phyloP scores from a whole-genome alignment of 208 protist genomes.

The Trypanosoma boissoni region DNA sequence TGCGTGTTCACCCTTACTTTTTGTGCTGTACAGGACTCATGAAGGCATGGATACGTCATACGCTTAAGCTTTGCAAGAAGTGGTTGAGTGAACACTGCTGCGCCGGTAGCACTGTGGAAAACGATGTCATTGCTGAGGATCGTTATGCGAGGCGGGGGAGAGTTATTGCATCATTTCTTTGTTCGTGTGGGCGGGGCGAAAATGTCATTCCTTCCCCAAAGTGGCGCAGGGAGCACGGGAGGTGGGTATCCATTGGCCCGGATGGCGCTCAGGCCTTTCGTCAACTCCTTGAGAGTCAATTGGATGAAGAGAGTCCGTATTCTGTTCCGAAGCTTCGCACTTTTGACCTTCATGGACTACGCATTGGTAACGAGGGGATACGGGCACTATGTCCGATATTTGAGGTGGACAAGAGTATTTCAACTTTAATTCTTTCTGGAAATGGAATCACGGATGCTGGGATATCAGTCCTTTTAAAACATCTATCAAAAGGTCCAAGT shows the following conservation, averaged over 20 bases:
- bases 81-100: too few species aligned
- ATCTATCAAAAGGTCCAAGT: slow-evolving; percentile 14
- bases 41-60: background rate
- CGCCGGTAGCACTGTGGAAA: background rate
- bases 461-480: slow-evolving; percentile 23
- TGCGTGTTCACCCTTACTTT: background rate
- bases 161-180: slow-evolving; percentile 32
- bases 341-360: slow-evolving; percentile 55
- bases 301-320: background rate
- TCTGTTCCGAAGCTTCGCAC: slow-evolving; percentile 32
- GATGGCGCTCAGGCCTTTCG: slow-evolving; percentile 23
- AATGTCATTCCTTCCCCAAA: slow-evolving; percentile 35
- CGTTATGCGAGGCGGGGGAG: background rate
- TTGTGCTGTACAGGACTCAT: background rate
- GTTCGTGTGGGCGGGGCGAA: slow-evolving; percentile 29
- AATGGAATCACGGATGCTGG: slow-evolving; percentile 63
- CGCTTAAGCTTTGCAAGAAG: too few species aligned
- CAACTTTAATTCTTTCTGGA: slow-evolving; percentile 37
- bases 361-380: slow-evolving; percentile 56
- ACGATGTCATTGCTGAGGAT: background rate
- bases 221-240: slow-evolving; percentile 58
- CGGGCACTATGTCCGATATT: slow-evolving; percentile 37
- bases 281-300: slow-evolving; percentile 18
- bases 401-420: slow-evolving; percentile 31
- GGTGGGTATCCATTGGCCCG: slow-evolving; percentile 36